These are phyloP conservation scores for Dicorynia guianensis DNA, from an alignment of 306 rosid species.

Conservation along the genomic window DNA sequence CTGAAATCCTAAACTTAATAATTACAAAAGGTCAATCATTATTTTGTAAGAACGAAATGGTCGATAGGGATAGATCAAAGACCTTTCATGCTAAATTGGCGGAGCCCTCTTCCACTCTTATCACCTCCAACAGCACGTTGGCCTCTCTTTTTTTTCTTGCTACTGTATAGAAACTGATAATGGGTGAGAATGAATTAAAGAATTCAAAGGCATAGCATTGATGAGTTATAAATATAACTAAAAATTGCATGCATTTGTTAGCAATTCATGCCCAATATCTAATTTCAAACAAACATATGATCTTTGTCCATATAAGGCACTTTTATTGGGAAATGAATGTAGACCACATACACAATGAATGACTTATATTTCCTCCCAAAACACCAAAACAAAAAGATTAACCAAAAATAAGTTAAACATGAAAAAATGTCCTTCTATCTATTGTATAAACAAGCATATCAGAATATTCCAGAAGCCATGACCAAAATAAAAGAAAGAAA, in stretches of 20 bases:
- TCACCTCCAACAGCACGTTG: conserved; percentile 94
- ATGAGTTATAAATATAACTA: conserved; percentile 1
- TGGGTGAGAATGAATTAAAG: conserved; percentile 28
- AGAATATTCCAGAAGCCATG: neutral
- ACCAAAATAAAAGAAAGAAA: neutral
- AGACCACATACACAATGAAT: conserved; percentile 3
- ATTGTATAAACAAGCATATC: neutral
- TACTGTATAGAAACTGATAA: conserved; percentile 47
- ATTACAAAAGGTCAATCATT: neutral
- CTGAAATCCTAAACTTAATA: conserved; percentile 6
- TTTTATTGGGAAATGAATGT: neutral
- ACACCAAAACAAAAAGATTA: neutral
- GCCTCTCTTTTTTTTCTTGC: conserved; percentile 96
- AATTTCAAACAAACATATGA: conserved; percentile 8
- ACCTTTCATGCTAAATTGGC: conserved; percentile 99
- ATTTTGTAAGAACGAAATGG: conserved; percentile 17
- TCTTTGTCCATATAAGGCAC: neutral
- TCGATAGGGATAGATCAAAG: conserved; percentile 30
- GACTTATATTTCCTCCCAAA: conserved; percentile 1
- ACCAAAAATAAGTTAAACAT: neutral
- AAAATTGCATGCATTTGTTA: conserved; percentile 6
- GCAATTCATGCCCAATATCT: conserved; percentile 24
- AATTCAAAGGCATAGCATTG: conserved; percentile 8
- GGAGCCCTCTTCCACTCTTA: conserved; percentile 98
- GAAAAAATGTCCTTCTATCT: neutral